Percentiles rank a stretch among this genome's conserved stretches.
Conservation (phyloP, 306 rosid species). For the Castanopsis chinensis region DNA sequence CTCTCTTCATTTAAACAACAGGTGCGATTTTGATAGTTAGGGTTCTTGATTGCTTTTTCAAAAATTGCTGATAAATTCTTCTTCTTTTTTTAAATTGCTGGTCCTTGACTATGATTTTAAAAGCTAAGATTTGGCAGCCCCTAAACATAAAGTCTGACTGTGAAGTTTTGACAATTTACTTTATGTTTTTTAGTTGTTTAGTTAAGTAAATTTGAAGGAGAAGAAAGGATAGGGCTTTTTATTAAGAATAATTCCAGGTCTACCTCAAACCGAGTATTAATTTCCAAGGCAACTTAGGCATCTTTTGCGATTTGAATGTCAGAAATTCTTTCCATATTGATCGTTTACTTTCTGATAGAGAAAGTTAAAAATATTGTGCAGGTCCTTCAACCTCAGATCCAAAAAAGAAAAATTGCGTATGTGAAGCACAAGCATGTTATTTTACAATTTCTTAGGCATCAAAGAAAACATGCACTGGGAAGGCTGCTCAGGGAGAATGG, state of each 20-base stretch:
- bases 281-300: too few species aligned
- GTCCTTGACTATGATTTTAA: background rate
- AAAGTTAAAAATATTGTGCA: constrained; percentile 33
- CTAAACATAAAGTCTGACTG: background rate
- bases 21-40: too few species aligned
- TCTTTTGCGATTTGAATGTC: too few species aligned
- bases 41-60: too few species aligned
- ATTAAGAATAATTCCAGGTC: background rate
- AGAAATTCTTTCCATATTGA: background rate
- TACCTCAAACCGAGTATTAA: too few species aligned
- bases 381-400: constrained; percentile 92
- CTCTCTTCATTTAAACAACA: too few species aligned
- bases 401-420: constrained; percentile 62
- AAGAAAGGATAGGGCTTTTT: background rate
- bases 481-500: constrained; percentile 61
- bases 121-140: background rate
- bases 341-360: constrained; percentile 2
- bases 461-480: constrained; percentile 59
- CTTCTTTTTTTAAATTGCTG: too few species aligned
- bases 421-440: constrained; percentile 77
- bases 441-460: constrained; percentile 62
- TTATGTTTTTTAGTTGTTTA: background rate
- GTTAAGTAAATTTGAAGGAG: background rate
- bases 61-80: too few species aligned
- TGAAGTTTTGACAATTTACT: background rate